These are phyloP conservation scores for Colletotrichum brevisporum DNA, from an alignment of 2,329 filamentous ascomycete species.

Conservation along the genomic window DNA sequence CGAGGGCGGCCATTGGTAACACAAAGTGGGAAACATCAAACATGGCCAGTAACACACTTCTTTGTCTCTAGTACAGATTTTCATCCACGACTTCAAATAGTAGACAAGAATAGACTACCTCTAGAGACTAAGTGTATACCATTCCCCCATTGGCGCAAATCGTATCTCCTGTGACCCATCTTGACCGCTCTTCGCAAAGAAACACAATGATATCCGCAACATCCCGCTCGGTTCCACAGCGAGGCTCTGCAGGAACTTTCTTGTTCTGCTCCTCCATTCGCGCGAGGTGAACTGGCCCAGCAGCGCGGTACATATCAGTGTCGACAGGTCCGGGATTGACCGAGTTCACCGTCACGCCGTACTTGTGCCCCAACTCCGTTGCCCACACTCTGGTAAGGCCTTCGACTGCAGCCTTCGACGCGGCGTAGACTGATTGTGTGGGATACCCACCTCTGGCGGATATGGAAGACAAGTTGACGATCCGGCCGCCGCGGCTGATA, in stretches of 20 bases:
- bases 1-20: too few relatives aligned
- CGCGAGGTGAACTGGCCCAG: slow-evolving; percentile 22
- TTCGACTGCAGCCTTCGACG: slow-evolving; percentile 53
- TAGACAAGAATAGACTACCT: too few relatives aligned
- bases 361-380: slow-evolving; percentile 49
- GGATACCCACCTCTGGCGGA: slow-evolving; percentile 49
- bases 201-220: slow-evolving; percentile 33
- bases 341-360: slow-evolving; percentile 49
- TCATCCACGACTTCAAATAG: too few relatives aligned
- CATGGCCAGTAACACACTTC: too few relatives aligned
- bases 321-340: slow-evolving; percentile 51
- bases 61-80: too few relatives aligned
- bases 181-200: slow-evolving; percentile 25
- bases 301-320: slow-evolving; percentile 39
- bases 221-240: slow-evolving; percentile 25
- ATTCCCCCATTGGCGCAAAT: slow-evolving; percentile 32
- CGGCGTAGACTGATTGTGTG: slow-evolving; percentile 49
- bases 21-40: too few relatives aligned
- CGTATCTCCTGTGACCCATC: slow-evolving; percentile 35
- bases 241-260: slow-evolving; percentile 29
- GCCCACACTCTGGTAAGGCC: slow-evolving; percentile 48
- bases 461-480: slow-evolving; percentile 52
- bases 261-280: slow-evolving; percentile 28
- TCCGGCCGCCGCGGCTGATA: slow-evolving; percentile 48
- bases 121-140: slow-evolving; percentile 14